Conservation (phyloP, 306 rosid species). For the Glycine tomentella region DNA sequence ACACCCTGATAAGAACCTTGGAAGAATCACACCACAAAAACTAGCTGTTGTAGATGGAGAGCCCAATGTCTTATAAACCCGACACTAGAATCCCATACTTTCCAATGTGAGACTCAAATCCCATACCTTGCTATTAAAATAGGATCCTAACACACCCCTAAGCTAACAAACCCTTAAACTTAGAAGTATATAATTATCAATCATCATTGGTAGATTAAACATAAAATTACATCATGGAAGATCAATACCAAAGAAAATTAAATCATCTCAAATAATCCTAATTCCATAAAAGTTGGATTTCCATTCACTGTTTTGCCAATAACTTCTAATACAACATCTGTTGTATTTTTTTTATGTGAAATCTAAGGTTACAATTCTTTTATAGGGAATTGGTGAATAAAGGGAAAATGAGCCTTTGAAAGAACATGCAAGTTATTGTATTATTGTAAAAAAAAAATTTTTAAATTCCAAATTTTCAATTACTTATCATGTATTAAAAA, state of each 20-base stretch:
- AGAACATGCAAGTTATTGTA: constrained; percentile 7
- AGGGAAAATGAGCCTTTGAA: neutral
- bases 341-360: neutral
- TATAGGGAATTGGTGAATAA: neutral
- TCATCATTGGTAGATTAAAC: neutral
- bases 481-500: neutral
- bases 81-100: too few species aligned
- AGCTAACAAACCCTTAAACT: neutral
- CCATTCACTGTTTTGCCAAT: neutral
- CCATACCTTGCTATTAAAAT: too few species aligned
- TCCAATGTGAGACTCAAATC: too few species aligned
- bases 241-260: neutral
- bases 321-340: neutral
- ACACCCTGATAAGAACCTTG: too few species aligned
- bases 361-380: neutral
- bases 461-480: constrained; percentile 16
- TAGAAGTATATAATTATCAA: neutral
- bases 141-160: too few species aligned
- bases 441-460: neutral
- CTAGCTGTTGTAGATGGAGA: too few species aligned
- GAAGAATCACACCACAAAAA: too few species aligned
- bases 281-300: constrained; percentile 13
- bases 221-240: constrained; percentile 17
- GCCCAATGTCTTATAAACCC: too few species aligned
- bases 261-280: constrained; percentile 1